Evolutionary conservation across 352 stramenopile species (phyloP).

Genomic region (Pythium diclinum): DNA sequence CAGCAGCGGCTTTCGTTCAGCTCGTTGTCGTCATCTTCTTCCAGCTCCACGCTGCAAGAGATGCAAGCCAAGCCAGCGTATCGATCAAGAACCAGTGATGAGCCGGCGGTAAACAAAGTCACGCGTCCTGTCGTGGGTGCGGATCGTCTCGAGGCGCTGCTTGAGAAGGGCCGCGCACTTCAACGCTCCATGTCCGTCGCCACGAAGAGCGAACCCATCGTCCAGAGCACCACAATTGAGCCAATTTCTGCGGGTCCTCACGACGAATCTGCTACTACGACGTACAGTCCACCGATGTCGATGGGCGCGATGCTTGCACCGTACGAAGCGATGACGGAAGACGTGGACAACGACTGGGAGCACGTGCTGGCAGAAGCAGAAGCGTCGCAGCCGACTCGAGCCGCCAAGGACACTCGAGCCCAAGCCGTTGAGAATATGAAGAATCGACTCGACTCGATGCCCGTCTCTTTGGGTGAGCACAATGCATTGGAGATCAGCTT

Average conservation of each 20-base stretch:
- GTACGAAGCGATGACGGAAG: conserved; percentile 27
- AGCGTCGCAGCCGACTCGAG: background rate
- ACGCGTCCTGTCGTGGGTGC: background rate
- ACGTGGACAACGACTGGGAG: conserved; percentile 20
- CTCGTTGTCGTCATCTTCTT: conserved; percentile 22
- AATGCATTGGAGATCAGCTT: conserved; percentile 43
- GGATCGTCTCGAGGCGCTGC: conserved; percentile 14
- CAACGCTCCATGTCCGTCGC: conserved; percentile 27
- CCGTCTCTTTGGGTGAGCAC: conserved; percentile 14
- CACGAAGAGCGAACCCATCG: conserved; percentile 2
- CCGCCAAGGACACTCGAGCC: background rate
- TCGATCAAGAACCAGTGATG: background rate
- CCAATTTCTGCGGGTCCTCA: background rate
- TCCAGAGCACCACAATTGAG: background rate
- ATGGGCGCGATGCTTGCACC: conserved; percentile 18
- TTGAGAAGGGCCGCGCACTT: conserved; percentile 27
- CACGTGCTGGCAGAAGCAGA: conserved; percentile 19
- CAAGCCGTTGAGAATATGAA: background rate
- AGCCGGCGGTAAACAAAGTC: background rate
- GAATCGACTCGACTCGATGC: background rate
- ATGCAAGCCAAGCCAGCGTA: background rate
- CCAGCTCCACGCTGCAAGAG: background rate
- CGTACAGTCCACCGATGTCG: background rate
- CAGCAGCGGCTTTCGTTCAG: conserved; percentile 30
- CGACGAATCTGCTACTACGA: too few relatives aligned